Evolutionary conservation across 1,284 basidiomycete genomes (phyloP).

Genomic region (Leucoagaricus sp.): DNA sequence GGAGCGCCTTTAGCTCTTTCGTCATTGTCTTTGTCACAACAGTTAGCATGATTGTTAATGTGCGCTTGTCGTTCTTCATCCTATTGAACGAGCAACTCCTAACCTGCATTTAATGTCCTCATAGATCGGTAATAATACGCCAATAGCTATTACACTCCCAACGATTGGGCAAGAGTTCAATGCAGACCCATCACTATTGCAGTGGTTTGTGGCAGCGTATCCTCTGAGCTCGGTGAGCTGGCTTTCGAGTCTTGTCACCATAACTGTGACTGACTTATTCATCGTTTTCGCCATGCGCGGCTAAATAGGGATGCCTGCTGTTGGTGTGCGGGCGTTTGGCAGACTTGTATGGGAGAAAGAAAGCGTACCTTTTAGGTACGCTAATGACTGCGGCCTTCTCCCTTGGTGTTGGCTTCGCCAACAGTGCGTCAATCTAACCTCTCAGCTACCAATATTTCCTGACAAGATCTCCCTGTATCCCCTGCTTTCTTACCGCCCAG

Average conservation of each 20-base stretch:
- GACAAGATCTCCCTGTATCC: too few species aligned
- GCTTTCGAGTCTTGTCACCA: background rate
- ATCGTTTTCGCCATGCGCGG: background rate
- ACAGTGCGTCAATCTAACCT: constrained; percentile 36
- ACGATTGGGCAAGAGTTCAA: constrained; percentile 55
- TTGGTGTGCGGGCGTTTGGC: constrained; percentile 71
- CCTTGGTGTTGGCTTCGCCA: constrained; percentile 55
- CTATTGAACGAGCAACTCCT: background rate
- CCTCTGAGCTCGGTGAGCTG: constrained; percentile 47
- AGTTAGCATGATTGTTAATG: constrained; percentile 55
- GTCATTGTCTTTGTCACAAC: constrained; percentile 52
- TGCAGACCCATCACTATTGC: constrained; percentile 51
- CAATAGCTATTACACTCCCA: constrained; percentile 61
- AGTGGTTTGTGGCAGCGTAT: constrained; percentile 62
- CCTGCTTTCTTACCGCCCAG: constrained; percentile 32
- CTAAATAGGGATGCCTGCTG: constrained; percentile 68
- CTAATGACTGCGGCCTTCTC: constrained; percentile 47
- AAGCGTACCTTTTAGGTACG: constrained; percentile 58
- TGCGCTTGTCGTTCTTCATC: constrained; percentile 29
- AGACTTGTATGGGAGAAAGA: constrained; percentile 72
- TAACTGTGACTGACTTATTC: background rate
- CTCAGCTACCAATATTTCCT: background rate
- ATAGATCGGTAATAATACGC: constrained; percentile 45
- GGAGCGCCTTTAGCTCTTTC: constrained; percentile 33
- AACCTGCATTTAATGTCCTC: background rate